A percentile compares a stretch with the other conserved stretches of the same genome.
Evolutionary conservation across 108 stramenopile genomes (phyloP).

Genomic region (Pseudonitzschia delicatissima): DNA sequence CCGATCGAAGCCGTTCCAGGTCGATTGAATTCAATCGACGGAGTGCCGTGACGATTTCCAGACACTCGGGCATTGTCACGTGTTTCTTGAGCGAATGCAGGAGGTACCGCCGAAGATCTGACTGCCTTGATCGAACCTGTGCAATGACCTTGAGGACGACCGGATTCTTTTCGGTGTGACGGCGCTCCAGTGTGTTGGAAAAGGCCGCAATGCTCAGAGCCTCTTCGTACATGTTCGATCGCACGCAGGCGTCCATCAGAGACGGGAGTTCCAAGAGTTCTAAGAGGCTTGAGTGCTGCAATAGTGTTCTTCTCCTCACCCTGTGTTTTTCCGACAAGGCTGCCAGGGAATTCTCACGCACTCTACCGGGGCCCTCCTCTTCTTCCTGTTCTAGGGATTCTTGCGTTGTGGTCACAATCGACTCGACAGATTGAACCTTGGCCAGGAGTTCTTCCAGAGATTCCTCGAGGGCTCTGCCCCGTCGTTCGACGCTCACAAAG

Average conservation of each 20-base stretch:
- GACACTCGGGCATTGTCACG: constrained; percentile 87
- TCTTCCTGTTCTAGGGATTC: constrained; percentile 57
- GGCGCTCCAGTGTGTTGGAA: constrained; percentile 82
- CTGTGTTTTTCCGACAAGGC: constrained; percentile 79
- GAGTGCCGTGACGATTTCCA: constrained; percentile 82
- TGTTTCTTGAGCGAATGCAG: constrained; percentile 65
- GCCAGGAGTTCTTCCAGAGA: constrained; percentile 56
- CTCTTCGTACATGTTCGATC: constrained; percentile 81
- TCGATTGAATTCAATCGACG: constrained; percentile 81
- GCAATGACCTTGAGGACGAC: constrained; percentile 72
- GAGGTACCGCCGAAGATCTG: constrained; percentile 71
- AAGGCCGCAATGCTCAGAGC: constrained; percentile 81
- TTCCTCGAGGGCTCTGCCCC: constrained; percentile 52
- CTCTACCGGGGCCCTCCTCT: constrained; percentile 32
- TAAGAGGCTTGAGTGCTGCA: constrained; percentile 82
- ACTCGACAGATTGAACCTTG: constrained; percentile 33
- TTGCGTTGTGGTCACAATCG: constrained; percentile 48
- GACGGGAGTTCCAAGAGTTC: constrained; percentile 83
- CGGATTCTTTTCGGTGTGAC: constrained; percentile 56
- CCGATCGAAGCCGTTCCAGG: constrained; percentile 52
- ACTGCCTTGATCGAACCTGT: constrained; percentile 76
- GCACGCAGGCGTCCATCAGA: constrained; percentile 86
- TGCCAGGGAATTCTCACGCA: constrained; percentile 46
- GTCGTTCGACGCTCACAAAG: constrained; percentile 84
- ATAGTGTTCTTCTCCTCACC: constrained; percentile 69